These are phyloP conservation scores for Hortiboletus flavorubellus DNA, from an alignment of 768 basidiomycete species.

Conservation along the genomic window DNA sequence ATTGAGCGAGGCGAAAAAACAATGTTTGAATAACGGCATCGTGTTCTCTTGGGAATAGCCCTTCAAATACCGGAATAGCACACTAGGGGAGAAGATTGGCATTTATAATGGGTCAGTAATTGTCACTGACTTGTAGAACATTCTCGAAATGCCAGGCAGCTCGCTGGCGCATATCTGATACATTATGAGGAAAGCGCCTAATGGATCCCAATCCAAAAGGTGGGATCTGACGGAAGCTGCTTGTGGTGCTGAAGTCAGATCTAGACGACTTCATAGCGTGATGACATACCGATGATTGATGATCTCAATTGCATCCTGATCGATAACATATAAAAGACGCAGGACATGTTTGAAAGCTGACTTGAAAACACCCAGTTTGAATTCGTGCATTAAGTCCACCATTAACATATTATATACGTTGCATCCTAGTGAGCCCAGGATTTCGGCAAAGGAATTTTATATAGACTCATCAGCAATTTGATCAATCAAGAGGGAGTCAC, in stretches of 20 bases:
- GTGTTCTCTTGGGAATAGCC: constrained; percentile 29
- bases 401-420: background rate
- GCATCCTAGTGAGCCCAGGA: background rate
- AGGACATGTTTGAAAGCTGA: constrained; percentile 34
- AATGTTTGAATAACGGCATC: constrained; percentile 20
- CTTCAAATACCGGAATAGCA: constrained; percentile 38
- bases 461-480: constrained; percentile 18
- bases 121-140: constrained; percentile 8
- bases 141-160: constrained; percentile 10
- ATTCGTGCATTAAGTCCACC: constrained; percentile 40
- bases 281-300: constrained; percentile 24
- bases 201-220: constrained; percentile 32
- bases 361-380: constrained; percentile 41
- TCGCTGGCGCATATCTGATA: constrained; percentile 37
- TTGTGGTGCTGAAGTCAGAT: background rate
- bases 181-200: constrained; percentile 34
- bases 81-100: constrained; percentile 10
- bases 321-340: constrained; percentile 25
- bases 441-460: constrained; percentile 7
- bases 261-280: too few species aligned
- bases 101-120: too few species aligned
- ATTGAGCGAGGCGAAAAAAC: constrained; percentile 13
- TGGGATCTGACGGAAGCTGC: constrained; percentile 10
- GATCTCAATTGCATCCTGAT: constrained; percentile 8
- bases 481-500: constrained; percentile 23